Evolutionary conservation across 148 eudicot genomes (phyloP), one percentile per base, ranked within the genome.

Genomic region (Persicaria maculosa): DNA sequence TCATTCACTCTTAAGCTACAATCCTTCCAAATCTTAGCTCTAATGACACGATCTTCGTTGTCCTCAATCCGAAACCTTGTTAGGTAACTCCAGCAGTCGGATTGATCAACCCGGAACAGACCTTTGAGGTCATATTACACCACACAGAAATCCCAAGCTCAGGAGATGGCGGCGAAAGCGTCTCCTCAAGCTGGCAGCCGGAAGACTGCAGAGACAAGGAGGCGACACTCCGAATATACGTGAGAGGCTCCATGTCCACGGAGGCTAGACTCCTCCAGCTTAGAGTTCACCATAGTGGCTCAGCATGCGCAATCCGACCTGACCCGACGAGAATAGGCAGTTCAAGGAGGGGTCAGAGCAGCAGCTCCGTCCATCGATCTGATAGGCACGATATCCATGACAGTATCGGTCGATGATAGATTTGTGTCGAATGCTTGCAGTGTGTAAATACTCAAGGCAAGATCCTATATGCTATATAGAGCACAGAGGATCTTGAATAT

Each of bases 21-120:
- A 6, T 40, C 25, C 45, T 65, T 25, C 70, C 15, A 25, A 22
- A 19, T 14, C 11, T 22, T 6, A 22, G 7, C 70, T 25, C 17
- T 4, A 19, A 19, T 65, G 70, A 65, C 11, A 22, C 1, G 25
- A 7, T 65, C 46, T 48, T 36, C 10, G 4, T 9, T 20, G 48
- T 43, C 5, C 10, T 10, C 2, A 7, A 4, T 65, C 7, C 70
- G 31, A 22, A 16, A 25, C 16, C 48, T 9, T 46, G 73, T 79
- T 76, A 95, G 99, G 94, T 92, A 15, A 81, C 74, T 55, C 98
- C 99, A 44, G 93, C 96, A 74, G 88, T 88, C 46, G 97, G 97
- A 17, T 72, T 85, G 48, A 81, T 95, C 47, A 83, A 75, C 73
- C 86, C 99, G 0, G 96, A 89, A 55, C 88, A 95, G 81, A 72